phyloP scores from a whole-genome alignment of 2,329 filamentous ascomycete species.

The Colletotrichum spaethianum region DNA sequence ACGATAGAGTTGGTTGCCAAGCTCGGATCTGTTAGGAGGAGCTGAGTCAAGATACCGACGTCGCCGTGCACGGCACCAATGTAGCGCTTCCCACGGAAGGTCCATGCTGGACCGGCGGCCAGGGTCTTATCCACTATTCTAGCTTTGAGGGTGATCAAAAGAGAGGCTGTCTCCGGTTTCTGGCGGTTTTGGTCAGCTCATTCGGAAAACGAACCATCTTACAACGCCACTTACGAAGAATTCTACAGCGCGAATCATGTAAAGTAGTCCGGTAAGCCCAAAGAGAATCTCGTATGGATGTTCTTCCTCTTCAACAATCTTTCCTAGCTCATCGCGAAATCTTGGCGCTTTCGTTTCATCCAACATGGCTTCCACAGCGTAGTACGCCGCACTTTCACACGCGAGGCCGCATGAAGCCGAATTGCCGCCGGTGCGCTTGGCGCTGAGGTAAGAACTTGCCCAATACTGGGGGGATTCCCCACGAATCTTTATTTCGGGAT shows the following conservation, averaged over 20 bases:
- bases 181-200: conserved; percentile 67
- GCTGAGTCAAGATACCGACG: conserved; percentile 78
- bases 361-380: conserved; percentile 59
- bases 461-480: conserved; percentile 59
- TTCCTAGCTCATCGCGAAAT: conserved; percentile 44
- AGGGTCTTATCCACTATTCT: conserved; percentile 24
- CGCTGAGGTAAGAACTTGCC: conserved; percentile 62
- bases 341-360: conserved; percentile 56
- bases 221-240: conserved; percentile 67
- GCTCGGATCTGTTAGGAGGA: conserved; percentile 70
- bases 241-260: conserved; percentile 75
- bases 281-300: conserved; percentile 74
- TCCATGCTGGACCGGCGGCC: conserved; percentile 64
- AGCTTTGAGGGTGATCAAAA: conserved; percentile 50
- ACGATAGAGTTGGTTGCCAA: conserved; percentile 67
- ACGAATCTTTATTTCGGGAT: conserved; percentile 59
- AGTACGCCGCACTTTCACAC: conserved; percentile 62
- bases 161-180: conserved; percentile 67
- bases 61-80: conserved; percentile 78
- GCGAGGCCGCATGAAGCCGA: conserved; percentile 62
- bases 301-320: conserved; percentile 49
- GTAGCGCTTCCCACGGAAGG: conserved; percentile 74
- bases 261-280: conserved; percentile 77
- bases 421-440: conserved; percentile 53
- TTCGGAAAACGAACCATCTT: conserved; percentile 54